Base-by-base conservation (phyloP, 208 protist genomes). In the Novymonas esmeraldas region DNA sequence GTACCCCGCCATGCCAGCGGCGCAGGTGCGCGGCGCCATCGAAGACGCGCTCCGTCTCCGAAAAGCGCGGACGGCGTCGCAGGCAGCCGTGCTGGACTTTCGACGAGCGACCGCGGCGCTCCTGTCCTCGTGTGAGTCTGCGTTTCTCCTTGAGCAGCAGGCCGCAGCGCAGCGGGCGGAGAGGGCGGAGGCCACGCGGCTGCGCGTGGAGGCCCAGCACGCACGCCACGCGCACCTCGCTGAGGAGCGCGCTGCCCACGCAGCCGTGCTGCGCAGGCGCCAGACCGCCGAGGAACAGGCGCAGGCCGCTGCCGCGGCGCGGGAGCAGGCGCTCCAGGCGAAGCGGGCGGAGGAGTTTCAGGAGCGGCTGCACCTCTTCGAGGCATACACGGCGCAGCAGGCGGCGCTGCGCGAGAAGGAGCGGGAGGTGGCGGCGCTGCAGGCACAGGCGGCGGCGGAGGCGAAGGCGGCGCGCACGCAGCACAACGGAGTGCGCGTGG, bases 291-390 rank as follows among this genome's bases (percentile, higher is more conserved):
- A 79, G 51, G 73, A 71, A 14, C 70, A 75, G 46, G 22, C 51
- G n/a, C 75, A 39, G 20, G 48, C 24, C 9, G 69, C 48, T 1
- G 64, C 28, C 2, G 70, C 51, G 22, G 42, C 48, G 16, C 64
- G 66, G 48, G 68, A 34, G n/a, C 71, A 74, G 6, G 83, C 70
- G 28, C 64, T 78, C 10, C 67, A 77, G 31, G 62, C 64, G 24
- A 73, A 75, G 49, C 71, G 55, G 22, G 70, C 72, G 28, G 46
- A 73, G 13, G 84, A 95, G 67, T 84, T 90, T 50, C 87, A 93
- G 58, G 66, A 78, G 33, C 84, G 90, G 16, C 73, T 95, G 29
- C 63, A 63, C 11, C 68, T 73, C 2, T 73, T 93, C 13, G 65
- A 66, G 13, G 62, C 59, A 18, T 93, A 86, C 60, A 52, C 80